phyloP scores from a whole-genome alignment of 2,329 filamentous ascomycete genomes.

The Paecilomyces formosus region DNA sequence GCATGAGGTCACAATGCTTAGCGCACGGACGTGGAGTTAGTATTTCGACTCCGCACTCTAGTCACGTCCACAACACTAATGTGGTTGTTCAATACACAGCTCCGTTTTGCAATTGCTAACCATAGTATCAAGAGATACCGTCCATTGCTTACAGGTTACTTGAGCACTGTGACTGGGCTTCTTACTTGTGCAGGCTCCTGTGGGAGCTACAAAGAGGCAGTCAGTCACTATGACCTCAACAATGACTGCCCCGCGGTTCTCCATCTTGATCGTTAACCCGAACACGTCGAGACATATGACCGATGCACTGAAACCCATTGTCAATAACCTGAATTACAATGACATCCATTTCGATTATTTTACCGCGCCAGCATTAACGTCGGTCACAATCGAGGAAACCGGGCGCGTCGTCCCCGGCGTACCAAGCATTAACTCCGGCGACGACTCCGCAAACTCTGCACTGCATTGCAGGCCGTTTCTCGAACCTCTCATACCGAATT shows the following conservation, averaged over 20 bases:
- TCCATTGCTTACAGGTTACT: background rate
- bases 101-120: background rate
- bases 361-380: conserved; percentile 25
- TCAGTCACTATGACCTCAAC: background rate
- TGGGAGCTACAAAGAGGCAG: background rate
- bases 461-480: conserved; percentile 54
- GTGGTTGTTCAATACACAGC: background rate
- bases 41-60: background rate
- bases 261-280: conserved; percentile 38
- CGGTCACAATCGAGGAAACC: conserved; percentile 18
- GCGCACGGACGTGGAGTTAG: background rate
- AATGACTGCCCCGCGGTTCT: conserved; percentile 10
- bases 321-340: conserved; percentile 26
- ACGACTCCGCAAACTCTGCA: conserved; percentile 59
- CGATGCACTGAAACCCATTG: conserved; percentile 31
- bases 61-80: background rate
- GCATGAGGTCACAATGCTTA: background rate
- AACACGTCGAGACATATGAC: conserved; percentile 40
- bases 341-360: conserved; percentile 33
- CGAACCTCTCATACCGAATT: conserved; percentile 25
- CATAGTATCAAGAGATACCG: background rate
- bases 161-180: background rate
- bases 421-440: conserved; percentile 68
- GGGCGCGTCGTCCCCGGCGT: conserved; percentile 44
- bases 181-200: background rate